A percentile compares a stretch with the other conserved stretches of the same genome.
phyloP scores from a whole-genome alignment of 495 filamentous ascomycete species.

The Hypoxylon trugodes region DNA sequence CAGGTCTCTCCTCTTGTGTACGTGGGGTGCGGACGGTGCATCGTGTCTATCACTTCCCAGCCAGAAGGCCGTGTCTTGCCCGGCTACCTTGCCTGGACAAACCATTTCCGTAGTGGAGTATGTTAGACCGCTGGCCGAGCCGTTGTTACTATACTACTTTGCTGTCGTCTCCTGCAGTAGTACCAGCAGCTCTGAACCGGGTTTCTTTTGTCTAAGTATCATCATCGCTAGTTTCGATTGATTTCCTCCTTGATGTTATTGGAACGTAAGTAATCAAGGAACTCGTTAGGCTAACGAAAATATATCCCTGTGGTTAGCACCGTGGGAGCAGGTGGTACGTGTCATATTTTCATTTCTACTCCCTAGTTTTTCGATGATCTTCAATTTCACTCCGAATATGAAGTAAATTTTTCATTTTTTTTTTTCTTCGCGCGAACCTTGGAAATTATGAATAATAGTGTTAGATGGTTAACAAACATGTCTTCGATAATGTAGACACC shows the following conservation, averaged over 20 bases:
- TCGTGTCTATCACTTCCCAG: conserved; percentile 54
- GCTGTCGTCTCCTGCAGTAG: too few species aligned
- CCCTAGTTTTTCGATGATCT: too few species aligned
- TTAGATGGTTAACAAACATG: too few species aligned
- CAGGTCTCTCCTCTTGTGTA: conserved; percentile 69
- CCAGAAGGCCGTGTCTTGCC: conserved; percentile 51
- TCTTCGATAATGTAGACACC: too few species aligned
- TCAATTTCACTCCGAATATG: too few species aligned
- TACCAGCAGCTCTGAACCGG: conserved; percentile 8
- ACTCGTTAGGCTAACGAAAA: conserved; percentile 33
- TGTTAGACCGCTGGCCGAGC: conserved; percentile 52
- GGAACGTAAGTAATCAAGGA: conserved; percentile 1
- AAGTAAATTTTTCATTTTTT: too few species aligned
- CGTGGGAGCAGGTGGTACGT: conserved; percentile 76
- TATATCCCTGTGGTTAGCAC: conserved; percentile 57
- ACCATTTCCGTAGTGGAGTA: conserved; percentile 67
- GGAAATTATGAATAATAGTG: too few species aligned
- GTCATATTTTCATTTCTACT: too few species aligned
- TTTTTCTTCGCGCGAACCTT: too few species aligned
- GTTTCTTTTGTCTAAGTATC: not conserved
- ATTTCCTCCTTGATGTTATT: too few species aligned
- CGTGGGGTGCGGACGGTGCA: conserved; percentile 73
- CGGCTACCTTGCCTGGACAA: conserved; percentile 52
- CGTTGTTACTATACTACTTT: too few species aligned
- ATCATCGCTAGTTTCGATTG: too few species aligned